A percentile compares a stretch with the other conserved stretches of the same genome.
Conservation (phyloP, 306 rosid genomes). For the Trichosanthes truncata region DNA sequence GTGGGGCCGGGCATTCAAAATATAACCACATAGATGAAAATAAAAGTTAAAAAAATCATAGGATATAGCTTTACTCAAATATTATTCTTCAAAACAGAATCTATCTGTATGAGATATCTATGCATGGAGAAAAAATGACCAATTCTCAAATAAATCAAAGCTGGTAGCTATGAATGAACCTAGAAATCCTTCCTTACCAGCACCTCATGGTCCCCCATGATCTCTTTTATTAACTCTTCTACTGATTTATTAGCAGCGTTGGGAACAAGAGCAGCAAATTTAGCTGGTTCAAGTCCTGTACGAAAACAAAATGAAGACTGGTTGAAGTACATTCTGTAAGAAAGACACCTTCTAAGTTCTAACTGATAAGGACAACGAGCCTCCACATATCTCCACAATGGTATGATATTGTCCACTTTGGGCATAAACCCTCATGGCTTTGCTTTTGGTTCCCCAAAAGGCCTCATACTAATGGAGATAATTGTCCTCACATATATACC, state of each 20-base stretch:
- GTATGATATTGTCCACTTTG: no score
- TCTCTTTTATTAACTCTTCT: slow-evolving; percentile 64
- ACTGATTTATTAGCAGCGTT: slow-evolving; percentile 72
- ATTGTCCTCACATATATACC: no score
- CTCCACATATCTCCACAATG: no score
- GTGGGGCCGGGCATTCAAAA: background rate
- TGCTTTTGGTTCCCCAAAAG: no score
- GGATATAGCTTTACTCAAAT: background rate
- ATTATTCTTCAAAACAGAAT: background rate
- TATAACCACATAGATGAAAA: background rate
- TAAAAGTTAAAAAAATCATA: background rate
- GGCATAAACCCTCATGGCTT: no score
- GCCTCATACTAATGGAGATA: no score
- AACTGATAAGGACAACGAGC: no score
- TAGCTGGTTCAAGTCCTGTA: slow-evolving; percentile 77
- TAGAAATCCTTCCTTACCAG: slow-evolving; percentile 35
- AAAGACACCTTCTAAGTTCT: background rate
- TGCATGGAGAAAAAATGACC: background rate
- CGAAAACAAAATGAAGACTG: background rate
- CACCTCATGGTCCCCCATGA: slow-evolving; percentile 76
- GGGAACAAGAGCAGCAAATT: slow-evolving; percentile 92
- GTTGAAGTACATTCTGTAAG: background rate
- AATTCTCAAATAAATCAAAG: background rate
- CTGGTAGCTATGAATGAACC: background rate
- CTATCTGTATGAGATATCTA: background rate